Evolutionary conservation across 345 rosid species (phyloP), one percentile per base, ranked within the genome.

Genomic region (Atalantia buxifolia): DNA sequence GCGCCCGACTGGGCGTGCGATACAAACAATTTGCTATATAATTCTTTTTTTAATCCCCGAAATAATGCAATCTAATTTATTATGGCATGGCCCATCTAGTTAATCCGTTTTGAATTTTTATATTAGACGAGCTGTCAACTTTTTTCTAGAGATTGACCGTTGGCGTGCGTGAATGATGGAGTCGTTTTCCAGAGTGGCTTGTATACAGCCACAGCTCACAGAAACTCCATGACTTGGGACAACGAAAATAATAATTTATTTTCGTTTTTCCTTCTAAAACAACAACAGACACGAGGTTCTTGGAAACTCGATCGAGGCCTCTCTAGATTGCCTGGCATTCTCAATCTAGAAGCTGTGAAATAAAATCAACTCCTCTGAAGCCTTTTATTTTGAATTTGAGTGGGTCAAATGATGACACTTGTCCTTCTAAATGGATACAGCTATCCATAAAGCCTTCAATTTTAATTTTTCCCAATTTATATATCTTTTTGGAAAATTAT

Each of bases 1-100:
- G 18, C 0, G 50, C 18, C 16, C 0, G 50, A 45, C 16, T 12
- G 5, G 0, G 16, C 0, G 50, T 12, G 16, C 5, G 50, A 45
- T 13, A 1, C 4, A 13, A 45, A 45, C 50, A 13, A 45, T 3
- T 45, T 45, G 50, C 50, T 3, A 14, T 45, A 45, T 45, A 13
- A 12, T 45, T 45, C 0, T 33, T 33, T 35, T 35, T 35, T 35
- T 35, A 35, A 35, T 35, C 14, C 14, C 4, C 13, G 4, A 45
- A 45, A 45, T 45, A 12, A 13, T 45, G 50, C 5, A 45, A 9
- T 45, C 5, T 45, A 12, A 13, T 45, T 45, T 45, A 13, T 45
- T 45, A 45, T 13, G 50, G 50, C 50, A 13, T 45, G 50, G 50
- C 50, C 50, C 50, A 13, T 1, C 5, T 18, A 45, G 50, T 3